A percentile compares a stretch with the other conserved stretches of the same genome.
phyloP scores from a whole-genome alignment of 768 basidiomycete species.

The Hypholoma sublateritium region DNA sequence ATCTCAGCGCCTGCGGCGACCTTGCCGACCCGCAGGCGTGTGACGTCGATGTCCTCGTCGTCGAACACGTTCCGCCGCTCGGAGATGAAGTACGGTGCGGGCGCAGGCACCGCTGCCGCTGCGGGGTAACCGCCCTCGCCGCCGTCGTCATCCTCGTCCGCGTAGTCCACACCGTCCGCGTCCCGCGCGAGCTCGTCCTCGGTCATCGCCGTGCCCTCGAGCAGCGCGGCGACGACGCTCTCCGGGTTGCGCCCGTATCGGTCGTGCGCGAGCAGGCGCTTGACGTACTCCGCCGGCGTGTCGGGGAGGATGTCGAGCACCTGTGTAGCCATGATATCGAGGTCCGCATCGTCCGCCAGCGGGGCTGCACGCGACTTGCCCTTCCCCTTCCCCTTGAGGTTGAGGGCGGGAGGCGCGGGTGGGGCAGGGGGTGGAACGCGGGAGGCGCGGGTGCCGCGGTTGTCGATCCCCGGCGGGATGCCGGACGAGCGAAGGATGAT shows the following conservation, averaged over 20 bases:
- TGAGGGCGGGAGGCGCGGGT: not conserved
- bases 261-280: conserved; percentile 50
- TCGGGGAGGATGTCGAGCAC: conserved; percentile 79
- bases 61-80: conserved; percentile 77
- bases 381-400: conserved; percentile 38
- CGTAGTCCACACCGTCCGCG: not conserved
- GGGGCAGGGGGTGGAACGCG: not conserved
- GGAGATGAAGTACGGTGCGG: conserved; percentile 22
- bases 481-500: conserved; percentile 66
- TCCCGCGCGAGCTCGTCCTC: conserved; percentile 25
- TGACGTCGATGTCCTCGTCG: conserved; percentile 65
- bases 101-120: not conserved
- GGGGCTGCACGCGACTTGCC: conserved; percentile 31
- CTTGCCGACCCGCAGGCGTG: conserved; percentile 62
- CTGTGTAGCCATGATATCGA: conserved; percentile 63
- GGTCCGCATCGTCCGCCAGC: conserved; percentile 32
- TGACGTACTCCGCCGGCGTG: conserved; percentile 53
- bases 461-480: conserved; percentile 37
- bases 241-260: conserved; percentile 58
- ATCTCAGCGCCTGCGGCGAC: conserved; percentile 49
- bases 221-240: conserved; percentile 64
- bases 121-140: not conserved
- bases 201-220: conserved; percentile 68
- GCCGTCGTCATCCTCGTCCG: not conserved
- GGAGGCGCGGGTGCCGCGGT: conserved; percentile 27